A percentile compares a stretch with the other conserved stretches of the same genome.
These are phyloP conservation scores for Sugiyamaella boreocaroliniensis DNA, from an alignment of 805 yeast species.

Conservation along the genomic window DNA sequence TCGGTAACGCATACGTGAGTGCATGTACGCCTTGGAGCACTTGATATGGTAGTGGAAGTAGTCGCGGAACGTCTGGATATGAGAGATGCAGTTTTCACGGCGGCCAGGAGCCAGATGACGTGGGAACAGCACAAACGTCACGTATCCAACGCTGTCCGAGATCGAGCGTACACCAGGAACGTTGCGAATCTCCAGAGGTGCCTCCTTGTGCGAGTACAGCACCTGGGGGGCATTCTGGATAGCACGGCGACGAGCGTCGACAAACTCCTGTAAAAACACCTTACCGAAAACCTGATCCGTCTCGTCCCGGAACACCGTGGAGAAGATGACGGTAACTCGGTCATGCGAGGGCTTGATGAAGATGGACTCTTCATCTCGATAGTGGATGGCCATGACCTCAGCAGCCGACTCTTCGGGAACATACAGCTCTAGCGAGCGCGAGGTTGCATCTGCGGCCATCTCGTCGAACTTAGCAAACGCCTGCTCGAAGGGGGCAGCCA, in stretches of 20 bases:
- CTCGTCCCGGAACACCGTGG: slow-evolving; percentile 92
- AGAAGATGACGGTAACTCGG: slow-evolving; percentile 93
- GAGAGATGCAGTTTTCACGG: slow-evolving; percentile 82
- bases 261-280: slow-evolving; percentile 56
- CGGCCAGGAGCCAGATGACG: slow-evolving; percentile 60
- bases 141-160: slow-evolving; percentile 45
- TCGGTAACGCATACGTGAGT: slow-evolving; percentile 95
- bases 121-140: slow-evolving; percentile 49
- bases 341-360: slow-evolving; percentile 88
- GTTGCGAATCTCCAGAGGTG: slow-evolving; percentile 79
- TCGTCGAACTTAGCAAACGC: slow-evolving; percentile 77
- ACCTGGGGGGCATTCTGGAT: slow-evolving; percentile 99
- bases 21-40: slow-evolving; percentile 97
- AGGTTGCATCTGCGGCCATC: slow-evolving; percentile 38
- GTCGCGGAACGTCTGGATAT: slow-evolving; percentile 86
- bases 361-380: slow-evolving; percentile 90
- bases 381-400: slow-evolving; percentile 62
- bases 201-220: slow-evolving; percentile 76
- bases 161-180: slow-evolving; percentile 32
- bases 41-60: slow-evolving; percentile 98
- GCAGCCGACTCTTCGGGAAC: slow-evolving; percentile 42
- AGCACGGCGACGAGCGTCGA: slow-evolving; percentile 90
- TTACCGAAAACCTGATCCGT: slow-evolving; percentile 63
- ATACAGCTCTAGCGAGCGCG: slow-evolving; percentile 33
- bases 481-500: slow-evolving; percentile 87